Evolutionary conservation across 2,329 filamentous ascomycete genomes (phyloP).

Genomic region (Aspergillus sp.): DNA sequence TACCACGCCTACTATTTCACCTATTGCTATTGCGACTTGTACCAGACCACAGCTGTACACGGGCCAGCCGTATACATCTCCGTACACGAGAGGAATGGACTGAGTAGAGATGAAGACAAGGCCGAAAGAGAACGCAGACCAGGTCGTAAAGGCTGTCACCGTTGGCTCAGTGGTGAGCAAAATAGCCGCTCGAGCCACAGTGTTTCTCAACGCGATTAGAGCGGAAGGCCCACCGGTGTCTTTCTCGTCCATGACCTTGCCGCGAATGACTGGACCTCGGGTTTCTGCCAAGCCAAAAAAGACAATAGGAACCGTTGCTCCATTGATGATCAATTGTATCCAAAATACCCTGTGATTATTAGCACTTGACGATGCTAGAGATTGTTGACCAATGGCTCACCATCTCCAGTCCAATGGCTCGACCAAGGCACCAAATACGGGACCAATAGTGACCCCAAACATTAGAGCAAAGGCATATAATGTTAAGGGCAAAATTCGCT

Average conservation of each 20-base stretch:
- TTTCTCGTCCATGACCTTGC: neutral
- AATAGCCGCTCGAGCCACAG: neutral
- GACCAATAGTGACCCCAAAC: conserved; percentile 1
- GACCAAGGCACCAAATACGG: neutral
- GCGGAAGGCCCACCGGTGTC: neutral
- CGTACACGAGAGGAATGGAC: neutral
- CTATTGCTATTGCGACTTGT: neutral
- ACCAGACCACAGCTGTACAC: neutral
- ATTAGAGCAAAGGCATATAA: neutral
- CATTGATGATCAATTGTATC: conserved; percentile 1
- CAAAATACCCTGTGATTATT: conserved; percentile 1
- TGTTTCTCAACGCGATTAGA: neutral
- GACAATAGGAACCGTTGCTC: neutral
- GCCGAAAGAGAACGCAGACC: conserved; percentile 1
- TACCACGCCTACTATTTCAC: neutral
- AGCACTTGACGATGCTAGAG: neutral
- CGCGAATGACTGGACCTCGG: neutral
- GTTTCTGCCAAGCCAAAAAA: neutral
- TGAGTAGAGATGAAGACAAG: conserved; percentile 1
- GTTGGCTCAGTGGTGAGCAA: conserved; percentile 1
- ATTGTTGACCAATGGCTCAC: neutral
- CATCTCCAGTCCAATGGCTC: conserved; percentile 1
- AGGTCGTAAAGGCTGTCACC: neutral
- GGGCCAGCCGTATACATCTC: neutral
- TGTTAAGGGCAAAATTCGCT: neutral